Conservation (phyloP, 768 basidiomycete species). For the Pluteus cervinus region DNA sequence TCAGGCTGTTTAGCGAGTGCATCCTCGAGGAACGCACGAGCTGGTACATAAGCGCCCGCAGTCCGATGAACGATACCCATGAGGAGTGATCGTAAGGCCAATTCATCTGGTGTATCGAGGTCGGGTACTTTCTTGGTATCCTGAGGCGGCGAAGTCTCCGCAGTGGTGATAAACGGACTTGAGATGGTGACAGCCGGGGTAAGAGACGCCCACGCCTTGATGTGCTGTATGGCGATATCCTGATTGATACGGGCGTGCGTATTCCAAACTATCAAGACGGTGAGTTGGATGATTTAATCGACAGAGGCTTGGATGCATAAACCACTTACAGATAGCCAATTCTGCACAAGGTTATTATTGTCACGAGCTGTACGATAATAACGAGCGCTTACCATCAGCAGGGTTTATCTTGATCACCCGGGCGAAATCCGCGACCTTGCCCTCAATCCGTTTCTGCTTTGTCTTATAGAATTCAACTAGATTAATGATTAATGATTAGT, state of each 20-base stretch:
- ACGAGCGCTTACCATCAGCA: slow-evolving; percentile 54
- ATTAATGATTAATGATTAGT: too few species aligned
- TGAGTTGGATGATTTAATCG: neutral
- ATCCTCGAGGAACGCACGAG: slow-evolving; percentile 46
- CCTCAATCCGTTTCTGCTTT: slow-evolving; percentile 54
- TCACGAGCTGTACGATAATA: neutral
- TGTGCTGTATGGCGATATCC: slow-evolving; percentile 50
- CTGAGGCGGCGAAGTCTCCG: neutral
- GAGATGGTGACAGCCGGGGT: slow-evolving; percentile 37
- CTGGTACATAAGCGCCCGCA: slow-evolving; percentile 33
- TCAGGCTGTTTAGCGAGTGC: slow-evolving; percentile 35
- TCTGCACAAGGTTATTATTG: slow-evolving; percentile 30
- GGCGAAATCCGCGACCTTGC: slow-evolving; percentile 43
- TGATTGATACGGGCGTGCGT: slow-evolving; percentile 56
- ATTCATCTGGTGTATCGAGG: slow-evolving; percentile 67
- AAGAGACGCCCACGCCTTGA: slow-evolving; percentile 44
- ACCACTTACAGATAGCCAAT: slow-evolving; percentile 58
- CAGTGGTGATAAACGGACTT: slow-evolving; percentile 18
- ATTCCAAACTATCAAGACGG: slow-evolving; percentile 61
- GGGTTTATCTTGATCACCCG: slow-evolving; percentile 58
- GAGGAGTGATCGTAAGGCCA: slow-evolving; percentile 61
- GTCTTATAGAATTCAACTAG: slow-evolving; percentile 70
- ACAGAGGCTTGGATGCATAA: neutral
- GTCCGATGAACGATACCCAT: slow-evolving; percentile 65
- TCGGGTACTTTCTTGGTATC: too few species aligned